Base-by-base conservation (phyloP, 805 yeast species). In the Torulaspora indica region DNA sequence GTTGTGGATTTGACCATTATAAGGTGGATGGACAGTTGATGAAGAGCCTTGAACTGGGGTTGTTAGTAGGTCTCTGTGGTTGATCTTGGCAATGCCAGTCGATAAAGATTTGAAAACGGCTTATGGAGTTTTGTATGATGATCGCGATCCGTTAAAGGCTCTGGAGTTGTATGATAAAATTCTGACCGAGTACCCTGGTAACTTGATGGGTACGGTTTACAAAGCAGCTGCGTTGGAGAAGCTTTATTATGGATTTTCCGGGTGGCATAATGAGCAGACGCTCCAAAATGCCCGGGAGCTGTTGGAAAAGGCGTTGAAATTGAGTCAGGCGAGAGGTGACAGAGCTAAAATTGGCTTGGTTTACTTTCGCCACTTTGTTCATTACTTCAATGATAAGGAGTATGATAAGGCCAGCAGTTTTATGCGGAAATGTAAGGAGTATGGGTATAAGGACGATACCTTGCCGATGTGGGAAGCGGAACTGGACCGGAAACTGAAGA, bases 171-270 rank as follows among this genome's bases (percentile, higher is more conserved):
- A 71, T 38, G 63, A 72, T 4, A 47, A 55, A 0, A 74, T 78
- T 0, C 52, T 80, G 14, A 55, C 55, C 9, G 71, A 72, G 35
- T 62, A 71, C 37, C 72, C 78, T 0, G 60, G 59, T 2, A 74
- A 81, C 13, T 69, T 75, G 38, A 65, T 60, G 33, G 77, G 83
- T 0, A 65, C 69, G 14, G 45, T 76, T 2, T 71, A 79, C 49
- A 61, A 80, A 46, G 68, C 83, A 9, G 74, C 72, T 13, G 71
- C 75, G 4, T 65, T 74, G 50, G 74, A 74, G 48, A 74, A 77
- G 52, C 53, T 71, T 36, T 63, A 63, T 40, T 64, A 52, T 45
- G 61, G 63, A 4, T 42, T 37, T 13, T 64, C 69, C 44, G 68
- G 74, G 43, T 72, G 69, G 61, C 78, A 75, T 35, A 61, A 59